These are phyloP conservation scores for Rhynchospora tenuis DNA, from an alignment of 176 grass and related monocot genomes.

Conservation along the genomic window DNA sequence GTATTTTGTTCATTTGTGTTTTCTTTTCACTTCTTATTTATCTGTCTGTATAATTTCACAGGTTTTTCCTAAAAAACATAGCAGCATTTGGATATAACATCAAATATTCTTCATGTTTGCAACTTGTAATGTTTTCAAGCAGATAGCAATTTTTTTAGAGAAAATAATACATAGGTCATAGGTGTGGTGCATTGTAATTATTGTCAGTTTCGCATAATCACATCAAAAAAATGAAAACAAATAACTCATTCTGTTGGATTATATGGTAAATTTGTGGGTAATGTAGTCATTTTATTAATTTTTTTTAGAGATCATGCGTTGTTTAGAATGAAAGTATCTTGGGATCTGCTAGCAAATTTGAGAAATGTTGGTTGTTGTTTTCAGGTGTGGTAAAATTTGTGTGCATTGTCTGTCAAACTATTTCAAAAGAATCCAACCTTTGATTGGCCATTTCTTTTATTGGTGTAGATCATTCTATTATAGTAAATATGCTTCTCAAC, in stretches of 20 bases:
- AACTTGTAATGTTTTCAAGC: neutral
- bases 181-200: neutral
- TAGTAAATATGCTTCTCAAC: neutral
- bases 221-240: neutral
- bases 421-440: neutral
- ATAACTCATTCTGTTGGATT: neutral
- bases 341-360: conserved; percentile 1
- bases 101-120: neutral
- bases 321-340: neutral
- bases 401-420: neutral
- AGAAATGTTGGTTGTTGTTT: neutral
- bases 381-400: neutral
- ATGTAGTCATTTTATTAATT: neutral
- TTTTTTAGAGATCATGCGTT: neutral
- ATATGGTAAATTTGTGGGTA: neutral
- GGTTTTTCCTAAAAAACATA: neutral
- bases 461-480: neutral
- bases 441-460: neutral
- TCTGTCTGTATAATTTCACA: neutral
- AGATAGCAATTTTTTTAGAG: neutral
- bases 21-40: neutral
- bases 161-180: neutral
- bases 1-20: conserved; percentile 11
- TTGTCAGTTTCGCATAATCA: neutral
- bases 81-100: neutral